phyloP scores from a whole-genome alignment of 2,329 filamentous ascomycete species.

The Penicillium sp. region DNA sequence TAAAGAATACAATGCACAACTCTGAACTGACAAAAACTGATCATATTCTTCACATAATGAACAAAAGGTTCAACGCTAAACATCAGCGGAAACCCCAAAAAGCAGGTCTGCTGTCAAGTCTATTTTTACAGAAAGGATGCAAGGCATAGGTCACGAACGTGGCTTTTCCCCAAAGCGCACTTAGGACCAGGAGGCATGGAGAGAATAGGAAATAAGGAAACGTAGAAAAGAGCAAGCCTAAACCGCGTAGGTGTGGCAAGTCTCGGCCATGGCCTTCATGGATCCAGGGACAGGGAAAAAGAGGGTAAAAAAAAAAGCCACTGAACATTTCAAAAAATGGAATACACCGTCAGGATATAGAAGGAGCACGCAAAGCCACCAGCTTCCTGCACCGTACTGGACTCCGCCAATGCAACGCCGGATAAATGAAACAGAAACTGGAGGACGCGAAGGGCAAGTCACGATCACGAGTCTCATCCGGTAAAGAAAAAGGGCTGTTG shows the following conservation, averaged over 20 bases:
- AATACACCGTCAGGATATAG: conserved; percentile 23
- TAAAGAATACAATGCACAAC: background rate
- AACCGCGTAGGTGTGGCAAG: background rate
- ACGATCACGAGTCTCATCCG: conserved; percentile 23
- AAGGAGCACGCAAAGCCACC: conserved; percentile 30
- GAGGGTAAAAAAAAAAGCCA: conserved; percentile 12
- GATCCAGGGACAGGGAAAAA: conserved; percentile 3
- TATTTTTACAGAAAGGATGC: conserved; percentile 40
- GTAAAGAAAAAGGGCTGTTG: conserved; percentile 16
- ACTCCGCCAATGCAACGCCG: conserved; percentile 40
- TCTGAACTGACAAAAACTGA: conserved; percentile 18
- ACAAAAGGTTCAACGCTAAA: conserved; percentile 36
- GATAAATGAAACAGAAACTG: conserved; percentile 34
- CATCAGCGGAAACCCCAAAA: conserved; percentile 31
- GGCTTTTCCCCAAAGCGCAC: conserved; percentile 10
- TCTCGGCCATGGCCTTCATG: background rate
- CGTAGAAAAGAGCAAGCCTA: conserved; percentile 10
- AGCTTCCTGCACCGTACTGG: conserved; percentile 34
- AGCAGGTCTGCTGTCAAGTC: conserved; percentile 30
- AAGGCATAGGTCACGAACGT: conserved; percentile 12
- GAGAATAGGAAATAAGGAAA: conserved; percentile 9
- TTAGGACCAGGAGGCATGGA: conserved; percentile 9
- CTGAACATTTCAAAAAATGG: conserved; percentile 8
- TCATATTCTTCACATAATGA: conserved; percentile 37
- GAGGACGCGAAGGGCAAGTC: conserved; percentile 23